These are phyloP conservation scores for Penicillium lividum DNA, from an alignment of 495 filamentous ascomycete species.

Conservation along the genomic window DNA sequence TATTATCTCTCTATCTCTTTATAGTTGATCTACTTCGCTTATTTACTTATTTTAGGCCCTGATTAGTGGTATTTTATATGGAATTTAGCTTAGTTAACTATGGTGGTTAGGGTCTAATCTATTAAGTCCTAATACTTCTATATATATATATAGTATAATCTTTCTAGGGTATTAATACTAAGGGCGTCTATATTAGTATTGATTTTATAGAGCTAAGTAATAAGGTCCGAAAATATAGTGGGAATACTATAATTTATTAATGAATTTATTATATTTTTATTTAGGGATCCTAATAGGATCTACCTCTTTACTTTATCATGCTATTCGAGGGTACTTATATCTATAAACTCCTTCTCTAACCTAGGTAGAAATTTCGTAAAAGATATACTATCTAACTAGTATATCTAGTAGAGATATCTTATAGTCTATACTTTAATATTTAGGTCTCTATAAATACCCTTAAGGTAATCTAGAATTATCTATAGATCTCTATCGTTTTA, in stretches of 20 bases:
- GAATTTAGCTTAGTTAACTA: constrained; percentile 1
- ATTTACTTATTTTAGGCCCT: background rate
- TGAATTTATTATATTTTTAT: constrained; percentile 4
- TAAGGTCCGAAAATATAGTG: background rate
- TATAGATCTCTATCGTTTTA: background rate
- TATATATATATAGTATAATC: background rate
- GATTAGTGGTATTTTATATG: background rate
- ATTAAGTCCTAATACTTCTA: background rate
- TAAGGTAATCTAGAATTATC: background rate
- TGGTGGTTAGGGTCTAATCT: background rate
- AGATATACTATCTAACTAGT: background rate
- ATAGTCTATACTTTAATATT: constrained; percentile 5
- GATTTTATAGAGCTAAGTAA: no score
- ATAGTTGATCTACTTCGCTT: background rate
- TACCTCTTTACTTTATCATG: background rate
- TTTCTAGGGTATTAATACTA: background rate
- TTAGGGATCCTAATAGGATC: background rate
- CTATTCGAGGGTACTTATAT: no score
- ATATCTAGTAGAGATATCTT: constrained; percentile 6
- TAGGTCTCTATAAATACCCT: constrained; percentile 4
- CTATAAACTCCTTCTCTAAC: no score
- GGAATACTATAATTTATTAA: constrained; percentile 7
- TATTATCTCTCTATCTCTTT: background rate
- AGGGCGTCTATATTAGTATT: no score
- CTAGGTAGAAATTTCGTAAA: background rate